These are phyloP conservation scores for Gonapodya prolifera DNA, from an alignment of 192 early-diverging fungal species.

Conservation along the genomic window DNA sequence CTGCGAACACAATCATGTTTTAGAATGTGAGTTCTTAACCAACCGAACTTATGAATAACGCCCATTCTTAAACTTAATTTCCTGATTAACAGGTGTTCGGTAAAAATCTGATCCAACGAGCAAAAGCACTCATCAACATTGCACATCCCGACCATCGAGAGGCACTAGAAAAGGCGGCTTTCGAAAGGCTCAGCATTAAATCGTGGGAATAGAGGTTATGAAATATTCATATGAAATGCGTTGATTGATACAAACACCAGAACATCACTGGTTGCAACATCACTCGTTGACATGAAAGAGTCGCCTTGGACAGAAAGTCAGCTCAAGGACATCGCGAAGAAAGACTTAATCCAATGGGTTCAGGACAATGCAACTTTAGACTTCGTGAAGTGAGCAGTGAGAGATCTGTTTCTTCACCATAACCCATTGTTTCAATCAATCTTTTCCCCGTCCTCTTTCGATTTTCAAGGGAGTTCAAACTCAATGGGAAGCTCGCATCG, in stretches of 20 bases:
- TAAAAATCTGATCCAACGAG: slow-evolving; percentile 31
- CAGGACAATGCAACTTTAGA: slow-evolving; percentile 46
- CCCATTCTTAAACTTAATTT: neutral
- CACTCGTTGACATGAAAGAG: no score
- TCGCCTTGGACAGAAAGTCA: slow-evolving; percentile 45
- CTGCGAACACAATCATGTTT: neutral
- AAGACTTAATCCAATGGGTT: slow-evolving; percentile 52
- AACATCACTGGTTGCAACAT: no score
- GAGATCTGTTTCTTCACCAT: neutral
- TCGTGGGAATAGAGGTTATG: no score
- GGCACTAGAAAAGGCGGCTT: slow-evolving; percentile 24
- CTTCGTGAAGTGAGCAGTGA: neutral
- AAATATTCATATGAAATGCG: no score
- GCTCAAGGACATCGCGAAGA: slow-evolving; percentile 49
- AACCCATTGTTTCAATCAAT: neutral
- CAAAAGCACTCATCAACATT: slow-evolving; percentile 29
- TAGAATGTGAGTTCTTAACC: neutral
- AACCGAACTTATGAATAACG: neutral
- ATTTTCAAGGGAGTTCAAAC: slow-evolving; percentile 37
- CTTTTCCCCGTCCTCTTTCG: no score
- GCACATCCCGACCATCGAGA: slow-evolving; percentile 34
- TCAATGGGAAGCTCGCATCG: slow-evolving; percentile 54
- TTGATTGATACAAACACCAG: no score
- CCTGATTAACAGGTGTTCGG: slow-evolving; percentile 21
- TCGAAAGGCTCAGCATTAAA: slow-evolving; percentile 21